Conservation (phyloP, 1,284 basidiomycete genomes). For the Leccinum pseudoinsigne region DNA sequence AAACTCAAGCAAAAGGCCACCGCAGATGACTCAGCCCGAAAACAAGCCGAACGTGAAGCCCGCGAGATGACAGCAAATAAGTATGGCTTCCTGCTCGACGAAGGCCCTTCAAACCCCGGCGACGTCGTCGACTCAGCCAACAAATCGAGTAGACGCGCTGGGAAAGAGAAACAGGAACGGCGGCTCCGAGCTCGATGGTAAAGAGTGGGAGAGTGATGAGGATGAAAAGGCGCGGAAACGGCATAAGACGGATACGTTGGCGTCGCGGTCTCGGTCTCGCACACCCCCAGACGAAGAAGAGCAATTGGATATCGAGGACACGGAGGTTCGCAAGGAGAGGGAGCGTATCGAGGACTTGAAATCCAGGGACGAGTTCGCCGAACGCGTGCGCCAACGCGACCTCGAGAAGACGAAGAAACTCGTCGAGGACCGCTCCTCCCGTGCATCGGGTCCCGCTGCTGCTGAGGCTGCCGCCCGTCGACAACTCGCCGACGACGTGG, state of each 20-base stretch:
- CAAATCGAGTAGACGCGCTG: conserved; percentile 45
- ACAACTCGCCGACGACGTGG: conserved; percentile 82
- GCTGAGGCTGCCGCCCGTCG: conserved; percentile 83
- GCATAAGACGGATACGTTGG: conserved; percentile 46
- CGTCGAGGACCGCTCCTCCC: conserved; percentile 90
- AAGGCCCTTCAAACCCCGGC: conserved; percentile 47
- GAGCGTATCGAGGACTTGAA: conserved; percentile 79
- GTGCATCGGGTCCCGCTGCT: conserved; percentile 60
- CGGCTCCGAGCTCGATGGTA: conserved; percentile 73
- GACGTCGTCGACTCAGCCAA: conserved; percentile 46
- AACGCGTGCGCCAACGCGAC: conserved; percentile 85
- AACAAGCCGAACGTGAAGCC: conserved; percentile 68
- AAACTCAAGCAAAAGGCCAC: conserved; percentile 62
- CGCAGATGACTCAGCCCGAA: conserved; percentile 49
- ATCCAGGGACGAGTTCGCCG: conserved; percentile 93
- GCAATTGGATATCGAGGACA: conserved; percentile 53
- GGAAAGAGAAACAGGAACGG: conserved; percentile 57
- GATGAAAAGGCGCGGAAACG: conserved; percentile 78
- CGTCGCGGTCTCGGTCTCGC: conserved; percentile 23
- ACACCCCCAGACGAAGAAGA: conserved; percentile 37
- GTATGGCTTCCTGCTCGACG: conserved; percentile 76
- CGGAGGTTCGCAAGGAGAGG: conserved; percentile 68
- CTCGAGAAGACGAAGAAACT: conserved; percentile 85
- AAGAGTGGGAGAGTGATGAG: conserved; percentile 88
- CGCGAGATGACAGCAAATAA: conserved; percentile 72